phyloP scores from a whole-genome alignment of 1,284 basidiomycete species.

The Tilletiaria anomala region DNA sequence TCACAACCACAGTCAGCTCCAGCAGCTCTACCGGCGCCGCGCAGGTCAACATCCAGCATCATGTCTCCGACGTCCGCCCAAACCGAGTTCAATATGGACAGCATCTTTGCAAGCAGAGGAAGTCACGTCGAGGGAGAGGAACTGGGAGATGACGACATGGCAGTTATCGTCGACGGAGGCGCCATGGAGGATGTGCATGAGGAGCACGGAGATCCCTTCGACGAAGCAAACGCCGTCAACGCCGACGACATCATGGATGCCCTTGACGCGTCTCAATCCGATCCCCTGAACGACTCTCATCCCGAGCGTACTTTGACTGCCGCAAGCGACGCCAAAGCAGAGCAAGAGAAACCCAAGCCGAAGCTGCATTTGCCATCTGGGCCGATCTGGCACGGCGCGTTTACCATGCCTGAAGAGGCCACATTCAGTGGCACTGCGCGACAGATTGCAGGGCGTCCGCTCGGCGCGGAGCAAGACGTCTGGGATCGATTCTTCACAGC shows the following conservation, averaged over 20 bases:
- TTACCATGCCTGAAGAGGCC: conserved; percentile 31
- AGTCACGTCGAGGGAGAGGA: background rate
- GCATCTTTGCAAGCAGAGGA: no score
- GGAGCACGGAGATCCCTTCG: background rate
- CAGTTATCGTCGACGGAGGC: background rate
- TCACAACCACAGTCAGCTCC: no score
- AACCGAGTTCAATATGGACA: no score
- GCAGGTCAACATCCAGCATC: background rate
- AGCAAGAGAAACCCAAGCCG: background rate
- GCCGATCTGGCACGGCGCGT: conserved; percentile 34
- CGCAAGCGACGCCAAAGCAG: background rate
- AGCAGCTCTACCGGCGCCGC: no score
- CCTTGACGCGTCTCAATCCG: background rate
- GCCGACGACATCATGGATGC: background rate
- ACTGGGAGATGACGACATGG: no score
- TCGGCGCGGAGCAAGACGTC: conserved; percentile 1
- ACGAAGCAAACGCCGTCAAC: background rate
- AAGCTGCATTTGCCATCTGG: background rate
- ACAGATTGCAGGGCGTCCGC: conserved; percentile 19
- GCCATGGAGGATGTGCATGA: background rate
- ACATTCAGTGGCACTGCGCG: conserved; percentile 27
- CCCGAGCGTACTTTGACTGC: background rate
- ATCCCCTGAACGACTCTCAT: background rate
- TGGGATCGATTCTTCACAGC: conserved; percentile 17
- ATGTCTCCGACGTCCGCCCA: background rate